Conservation (phyloP, 2,329 filamentous ascomycete species). For the Scedosporium dehoogii region DNA sequence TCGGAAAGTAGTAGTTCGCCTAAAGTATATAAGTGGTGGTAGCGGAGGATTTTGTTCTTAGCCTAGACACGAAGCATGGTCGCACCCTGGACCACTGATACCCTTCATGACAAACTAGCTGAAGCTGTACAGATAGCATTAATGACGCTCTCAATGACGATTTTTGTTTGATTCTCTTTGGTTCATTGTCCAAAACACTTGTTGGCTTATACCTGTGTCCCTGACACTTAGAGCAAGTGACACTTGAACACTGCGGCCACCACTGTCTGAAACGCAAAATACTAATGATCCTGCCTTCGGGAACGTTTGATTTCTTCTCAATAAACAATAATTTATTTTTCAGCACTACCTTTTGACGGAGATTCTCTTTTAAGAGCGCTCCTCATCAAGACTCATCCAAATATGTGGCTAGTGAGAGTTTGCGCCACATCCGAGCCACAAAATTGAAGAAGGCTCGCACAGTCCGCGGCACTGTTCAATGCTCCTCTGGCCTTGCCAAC, state of each 20-base stretch:
- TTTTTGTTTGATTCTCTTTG: too few species aligned
- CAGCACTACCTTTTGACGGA: too few species aligned
- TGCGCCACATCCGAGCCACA: neutral
- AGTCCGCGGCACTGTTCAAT: neutral
- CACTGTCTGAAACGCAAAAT: too few species aligned
- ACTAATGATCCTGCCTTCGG: too few species aligned
- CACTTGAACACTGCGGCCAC: too few species aligned
- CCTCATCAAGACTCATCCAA: neutral
- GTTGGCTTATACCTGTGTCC: too few species aligned
- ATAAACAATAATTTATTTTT: too few species aligned
- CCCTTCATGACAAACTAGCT: neutral
- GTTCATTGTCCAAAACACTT: too few species aligned
- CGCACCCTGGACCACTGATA: neutral
- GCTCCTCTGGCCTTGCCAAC: slow-evolving; percentile 1
- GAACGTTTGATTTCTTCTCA: too few species aligned
- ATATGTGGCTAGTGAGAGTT: neutral
- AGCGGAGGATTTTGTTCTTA: neutral
- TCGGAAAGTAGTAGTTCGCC: neutral
- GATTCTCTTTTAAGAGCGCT: neutral
- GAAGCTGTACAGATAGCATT: neutral
- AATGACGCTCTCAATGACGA: too few species aligned
- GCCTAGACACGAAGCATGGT: neutral
- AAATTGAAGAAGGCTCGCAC: neutral
- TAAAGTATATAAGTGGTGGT: neutral
- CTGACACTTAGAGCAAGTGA: too few species aligned